Conservation (phyloP, 2,329 filamentous ascomycete species). For the Dryadomyces quercus-mongolicae region DNA sequence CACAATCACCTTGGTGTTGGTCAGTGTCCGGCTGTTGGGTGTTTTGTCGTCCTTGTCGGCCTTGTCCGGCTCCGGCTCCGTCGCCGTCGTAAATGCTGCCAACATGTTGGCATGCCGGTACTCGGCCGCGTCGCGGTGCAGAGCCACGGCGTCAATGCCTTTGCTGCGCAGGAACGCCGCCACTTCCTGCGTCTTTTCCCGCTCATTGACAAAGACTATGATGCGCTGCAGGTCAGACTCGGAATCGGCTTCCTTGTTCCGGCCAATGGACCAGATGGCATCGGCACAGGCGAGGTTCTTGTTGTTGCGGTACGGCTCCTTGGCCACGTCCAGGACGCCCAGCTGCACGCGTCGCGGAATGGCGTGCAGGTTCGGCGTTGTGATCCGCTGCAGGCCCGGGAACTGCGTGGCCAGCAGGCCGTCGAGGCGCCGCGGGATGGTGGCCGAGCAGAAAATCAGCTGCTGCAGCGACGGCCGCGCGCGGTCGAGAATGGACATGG, state of each 20-base stretch:
- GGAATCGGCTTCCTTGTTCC: constrained; percentile 48
- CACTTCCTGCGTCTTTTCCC: constrained; percentile 52
- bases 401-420: constrained; percentile 70
- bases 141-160: constrained; percentile 75
- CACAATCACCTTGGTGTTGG: constrained; percentile 81
- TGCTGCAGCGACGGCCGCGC: constrained; percentile 71
- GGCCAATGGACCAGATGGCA: constrained; percentile 85
- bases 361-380: constrained; percentile 90
- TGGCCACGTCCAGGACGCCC: constrained; percentile 81
- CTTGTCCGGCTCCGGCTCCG: constrained; percentile 3
- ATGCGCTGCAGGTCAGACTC: constrained; percentile 69
- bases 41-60: neutral
- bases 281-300: constrained; percentile 89
- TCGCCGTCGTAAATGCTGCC: constrained; percentile 51
- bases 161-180: constrained; percentile 69
- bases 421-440: constrained; percentile 84
- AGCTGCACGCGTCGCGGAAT: constrained; percentile 92
- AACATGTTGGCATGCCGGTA: constrained; percentile 68
- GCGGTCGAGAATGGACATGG: constrained; percentile 70
- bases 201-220: constrained; percentile 18
- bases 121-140: constrained; percentile 75
- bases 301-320: constrained; percentile 88
- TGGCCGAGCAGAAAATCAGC: constrained; percentile 87
- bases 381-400: constrained; percentile 72
- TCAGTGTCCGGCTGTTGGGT: constrained; percentile 38